Evolutionary conservation across 2,329 filamentous ascomycete genomes (phyloP), one percentile per base, ranked within the genome.

Genomic region (Alternaria viburni): DNA sequence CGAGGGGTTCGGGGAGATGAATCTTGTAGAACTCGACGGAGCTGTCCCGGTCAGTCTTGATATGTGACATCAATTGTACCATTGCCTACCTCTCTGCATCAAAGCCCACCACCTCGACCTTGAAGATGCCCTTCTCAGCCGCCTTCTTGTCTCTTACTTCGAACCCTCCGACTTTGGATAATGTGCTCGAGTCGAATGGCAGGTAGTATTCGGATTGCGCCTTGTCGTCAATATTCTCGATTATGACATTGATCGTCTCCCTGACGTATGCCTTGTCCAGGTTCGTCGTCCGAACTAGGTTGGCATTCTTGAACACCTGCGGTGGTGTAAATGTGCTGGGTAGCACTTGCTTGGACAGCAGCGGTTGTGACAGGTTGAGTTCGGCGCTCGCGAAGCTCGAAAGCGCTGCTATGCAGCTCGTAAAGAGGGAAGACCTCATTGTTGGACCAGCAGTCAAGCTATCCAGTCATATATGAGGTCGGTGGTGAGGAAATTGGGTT

Each of bases 101-200:
- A 70, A 86, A 84, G 73, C 85, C 90, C 15, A 92, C 89, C 57
- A 87, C 83, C 69, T 92, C 89, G 45, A 90, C 89, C 52, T 83
- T 81, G 79, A 97, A 97, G 32, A 87, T 85, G 12, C 86, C 87
- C 69, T 88, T 86, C 57, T 85, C 86, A 36, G 87, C 81, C 68
- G 93, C 88, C 81, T 97, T 97, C 86, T 94, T 96, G 80, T 98
- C 93, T 84, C 91, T 93, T 57, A 94, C 96, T 83, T 98, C 94
- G 62, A 99, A 83, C 43, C 91, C 93, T 69, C 95, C 96, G 66
- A 98, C 84, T 69, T 88, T 90, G 68, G 88, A 87, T 74, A 97
- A 88, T 80, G 93, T 85, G 67, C 90, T 87, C 62, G 90, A 85
- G 61, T 92, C 90, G 78, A 99, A 97, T 4, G 94, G 92, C 57